Evolutionary conservation across 2,329 filamentous ascomycete species (phyloP).

Genomic region (Thielaviopsis ethacetica): DNA sequence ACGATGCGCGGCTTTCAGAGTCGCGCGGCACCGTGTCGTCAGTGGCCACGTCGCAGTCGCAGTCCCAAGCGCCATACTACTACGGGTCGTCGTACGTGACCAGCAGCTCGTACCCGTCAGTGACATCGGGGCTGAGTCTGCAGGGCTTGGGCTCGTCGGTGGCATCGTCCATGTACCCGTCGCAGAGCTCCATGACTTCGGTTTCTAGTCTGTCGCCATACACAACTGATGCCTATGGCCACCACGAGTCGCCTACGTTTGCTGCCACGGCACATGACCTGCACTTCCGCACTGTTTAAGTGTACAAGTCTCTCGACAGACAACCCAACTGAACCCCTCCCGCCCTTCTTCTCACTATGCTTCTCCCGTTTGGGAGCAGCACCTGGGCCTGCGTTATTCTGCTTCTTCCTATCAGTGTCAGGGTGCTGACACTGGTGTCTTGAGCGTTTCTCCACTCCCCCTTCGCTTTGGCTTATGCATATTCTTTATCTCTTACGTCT

Average conservation of each 20-base stretch:
- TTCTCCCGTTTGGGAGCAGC: background rate
- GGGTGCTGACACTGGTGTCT: background rate
- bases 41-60: conserved; percentile 3
- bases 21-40: conserved; percentile 3
- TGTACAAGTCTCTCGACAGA: background rate
- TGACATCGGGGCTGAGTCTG: conserved; percentile 4
- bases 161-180: conserved; percentile 9
- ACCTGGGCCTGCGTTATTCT: background rate
- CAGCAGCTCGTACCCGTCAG: conserved; percentile 8
- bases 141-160: conserved; percentile 5
- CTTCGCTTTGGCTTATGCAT: background rate
- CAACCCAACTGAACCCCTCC: background rate
- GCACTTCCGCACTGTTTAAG: conserved; percentile 7
- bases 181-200: conserved; percentile 1
- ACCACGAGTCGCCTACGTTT: conserved; percentile 10
- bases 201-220: conserved; percentile 4
- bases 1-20: conserved; percentile 6
- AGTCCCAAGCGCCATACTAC: conserved; percentile 5
- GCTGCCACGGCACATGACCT: conserved; percentile 3
- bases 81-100: conserved; percentile 8
- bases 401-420: background rate
- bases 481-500: background rate
- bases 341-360: background rate
- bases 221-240: conserved; percentile 4
- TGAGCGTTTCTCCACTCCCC: background rate